Percentiles rank a stretch among this genome's conserved stretches.
Conservation (phyloP, 192 early-diverging fungal species). For the Coemansia reversa region DNA sequence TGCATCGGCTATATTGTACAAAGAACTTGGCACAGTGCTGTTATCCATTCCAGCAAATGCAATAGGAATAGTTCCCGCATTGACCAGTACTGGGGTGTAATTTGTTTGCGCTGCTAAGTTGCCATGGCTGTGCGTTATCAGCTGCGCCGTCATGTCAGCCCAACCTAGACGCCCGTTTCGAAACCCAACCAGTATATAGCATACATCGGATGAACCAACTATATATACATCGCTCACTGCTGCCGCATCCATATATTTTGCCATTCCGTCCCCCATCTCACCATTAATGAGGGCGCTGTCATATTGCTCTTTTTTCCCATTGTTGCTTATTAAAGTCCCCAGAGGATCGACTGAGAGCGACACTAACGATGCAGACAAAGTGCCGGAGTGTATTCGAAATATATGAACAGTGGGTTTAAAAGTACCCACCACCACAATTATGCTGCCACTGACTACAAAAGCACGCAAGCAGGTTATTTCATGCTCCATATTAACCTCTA, state of each 20-base stretch:
- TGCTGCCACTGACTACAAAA: conserved; percentile 8
- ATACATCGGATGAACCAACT: background rate
- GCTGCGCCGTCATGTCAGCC: background rate
- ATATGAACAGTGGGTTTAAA: conserved; percentile 15
- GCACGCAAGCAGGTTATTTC: conserved; percentile 31
- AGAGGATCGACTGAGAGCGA: background rate
- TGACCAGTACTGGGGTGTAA: background rate
- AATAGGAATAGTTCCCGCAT: conserved; percentile 2
- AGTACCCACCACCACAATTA: conserved; percentile 19
- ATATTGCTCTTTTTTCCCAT: background rate
- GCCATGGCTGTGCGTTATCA: background rate
- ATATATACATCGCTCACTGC: conserved; percentile 35
- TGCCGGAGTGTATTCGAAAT: background rate
- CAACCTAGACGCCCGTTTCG: conserved; percentile 24
- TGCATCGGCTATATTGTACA: too few relatives aligned
- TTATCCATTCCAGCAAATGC: background rate
- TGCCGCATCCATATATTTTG: background rate
- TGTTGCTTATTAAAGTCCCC: background rate
- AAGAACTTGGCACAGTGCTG: too few relatives aligned
- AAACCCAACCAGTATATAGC: conserved; percentile 30
- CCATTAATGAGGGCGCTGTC: conserved; percentile 10
- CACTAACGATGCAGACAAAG: background rate
- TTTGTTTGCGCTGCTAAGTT: too few relatives aligned
- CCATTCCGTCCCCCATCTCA: background rate
- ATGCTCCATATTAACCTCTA: background rate